Percentiles rank a stretch among this genome's conserved stretches.
Evolutionary conservation across 352 stramenopile genomes (phyloP).

Genomic region (Globisporangium emineosum): DNA sequence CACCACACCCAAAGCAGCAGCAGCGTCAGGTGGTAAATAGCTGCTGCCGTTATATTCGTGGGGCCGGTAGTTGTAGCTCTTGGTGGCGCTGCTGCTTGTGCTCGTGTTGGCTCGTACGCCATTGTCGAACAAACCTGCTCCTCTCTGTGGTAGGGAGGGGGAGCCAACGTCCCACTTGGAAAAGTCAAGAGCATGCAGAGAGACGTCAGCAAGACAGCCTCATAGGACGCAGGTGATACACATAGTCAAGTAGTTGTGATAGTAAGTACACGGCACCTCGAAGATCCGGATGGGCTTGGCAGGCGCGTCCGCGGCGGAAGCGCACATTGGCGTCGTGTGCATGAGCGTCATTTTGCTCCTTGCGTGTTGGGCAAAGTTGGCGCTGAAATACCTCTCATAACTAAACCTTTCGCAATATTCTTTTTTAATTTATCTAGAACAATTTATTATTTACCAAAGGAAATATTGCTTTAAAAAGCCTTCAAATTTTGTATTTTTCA

Average conservation of each 20-base stretch:
- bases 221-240: not conserved
- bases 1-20: not conserved
- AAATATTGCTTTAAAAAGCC: not conserved
- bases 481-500: no score
- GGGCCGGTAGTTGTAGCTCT: constrained; percentile 15
- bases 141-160: not conserved
- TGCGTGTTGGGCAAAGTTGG: not conserved
- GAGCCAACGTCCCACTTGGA: constrained; percentile 13
- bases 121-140: not conserved
- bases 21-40: no score
- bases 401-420: not conserved
- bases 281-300: constrained; percentile 13
- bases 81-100: constrained; percentile 13
- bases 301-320: not conserved
- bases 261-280: not conserved
- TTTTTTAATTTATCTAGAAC: no score
- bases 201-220: not conserved
- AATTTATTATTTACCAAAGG: not conserved
- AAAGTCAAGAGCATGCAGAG: not conserved
- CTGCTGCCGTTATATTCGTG: not conserved
- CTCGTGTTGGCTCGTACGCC: constrained; percentile 1
- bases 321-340: not conserved
- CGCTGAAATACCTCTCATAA: not conserved
- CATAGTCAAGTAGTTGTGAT: not conserved
- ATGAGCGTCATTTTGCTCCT: constrained; percentile 3